Base-by-base conservation (phyloP, 2,329 filamentous ascomycete genomes). In the Paradendryphiella salina region DNA sequence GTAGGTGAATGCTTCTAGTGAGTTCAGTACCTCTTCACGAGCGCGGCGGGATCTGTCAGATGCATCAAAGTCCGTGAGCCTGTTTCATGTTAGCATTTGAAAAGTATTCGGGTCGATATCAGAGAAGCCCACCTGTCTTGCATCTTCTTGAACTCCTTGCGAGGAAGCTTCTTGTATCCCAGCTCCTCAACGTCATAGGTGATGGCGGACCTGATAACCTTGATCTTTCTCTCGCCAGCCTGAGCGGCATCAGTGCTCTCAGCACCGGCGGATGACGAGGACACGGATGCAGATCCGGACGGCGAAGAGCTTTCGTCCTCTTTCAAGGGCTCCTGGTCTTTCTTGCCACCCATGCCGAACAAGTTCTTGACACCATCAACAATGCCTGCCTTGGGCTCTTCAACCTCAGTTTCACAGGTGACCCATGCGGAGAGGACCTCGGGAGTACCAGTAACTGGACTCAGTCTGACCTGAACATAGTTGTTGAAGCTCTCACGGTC, bases 331-430 rank as follows among this genome's bases (percentile, higher is more conserved):
- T 82, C 81, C 74, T 96, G 88, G 48, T 93, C 89, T 57, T 96
- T 96, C 76, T 90, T 90, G 66, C 89, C 89, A 20, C 93, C 94
- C 69, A 97, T 92, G 5, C 94, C 94, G 69, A 99, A 95, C 56
- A 96, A 83, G 59, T 92, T 95, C 80, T 99, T 99, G 60, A 97
- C 90, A 35, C 90, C 92, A 67, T 96, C 93, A 39, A 96, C 89
- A 40, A 97, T 83, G 43, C 87, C 86, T 57, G 89, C 89, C 71
- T 91, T 90, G 73, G 84, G 84, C 38, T 86, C 85, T 7, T 76
- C 72, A 4, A 80, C 81, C 44, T 95, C 89, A 20, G 87, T 83
- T 70, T 96, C 89, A 67, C 94, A 99, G 71, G 92, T 92, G 5
- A 94, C 86, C 49, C 82, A 82, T n/a, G 88, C 88, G 63, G 84